Evolutionary conservation across 768 basidiomycete species (phyloP).

Genomic region (Lentinula edodes): DNA sequence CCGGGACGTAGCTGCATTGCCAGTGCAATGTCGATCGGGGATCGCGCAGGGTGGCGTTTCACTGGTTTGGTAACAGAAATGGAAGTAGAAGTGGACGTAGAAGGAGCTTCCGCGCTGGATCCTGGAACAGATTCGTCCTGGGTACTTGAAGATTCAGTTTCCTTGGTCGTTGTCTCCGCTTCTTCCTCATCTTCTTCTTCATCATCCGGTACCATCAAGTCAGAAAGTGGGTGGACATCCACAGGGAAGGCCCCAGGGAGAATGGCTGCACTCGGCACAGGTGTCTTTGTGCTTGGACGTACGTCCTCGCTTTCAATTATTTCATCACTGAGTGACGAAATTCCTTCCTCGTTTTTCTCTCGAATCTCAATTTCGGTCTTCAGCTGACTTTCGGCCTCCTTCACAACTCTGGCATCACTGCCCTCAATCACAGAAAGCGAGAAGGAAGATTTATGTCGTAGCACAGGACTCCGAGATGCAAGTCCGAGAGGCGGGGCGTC

Average conservation of each 20-base stretch:
- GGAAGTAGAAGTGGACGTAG: conserved; percentile 9
- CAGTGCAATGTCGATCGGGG: conserved; percentile 61
- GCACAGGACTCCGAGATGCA: conserved; percentile 3
- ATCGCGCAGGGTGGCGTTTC: conserved; percentile 23
- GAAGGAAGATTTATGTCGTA: conserved; percentile 1
- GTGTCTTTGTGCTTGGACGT: not conserved
- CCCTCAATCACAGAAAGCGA: not conserved
- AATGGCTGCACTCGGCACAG: conserved; percentile 10
- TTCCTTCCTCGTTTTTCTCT: conserved; percentile 2
- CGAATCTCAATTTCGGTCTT: not conserved
- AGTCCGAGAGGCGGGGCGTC: conserved; percentile 38
- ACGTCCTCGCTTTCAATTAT: not conserved
- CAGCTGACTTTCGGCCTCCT: not conserved
- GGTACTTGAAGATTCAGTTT: conserved; percentile 3
- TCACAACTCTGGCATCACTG: not conserved
- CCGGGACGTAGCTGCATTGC: conserved; percentile 77
- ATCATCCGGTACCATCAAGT: not conserved
- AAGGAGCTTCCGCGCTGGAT: not conserved
- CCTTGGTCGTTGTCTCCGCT: not conserved
- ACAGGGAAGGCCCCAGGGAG: conserved; percentile 26
- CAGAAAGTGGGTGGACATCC: conserved; percentile 3
- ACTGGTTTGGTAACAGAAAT: conserved; percentile 9
- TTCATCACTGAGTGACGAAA: not conserved
- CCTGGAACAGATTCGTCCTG: not conserved
- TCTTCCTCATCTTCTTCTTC: not conserved